Base-by-base conservation (phyloP, 305 asterid species). In the Caryopteris hybrid region DNA sequence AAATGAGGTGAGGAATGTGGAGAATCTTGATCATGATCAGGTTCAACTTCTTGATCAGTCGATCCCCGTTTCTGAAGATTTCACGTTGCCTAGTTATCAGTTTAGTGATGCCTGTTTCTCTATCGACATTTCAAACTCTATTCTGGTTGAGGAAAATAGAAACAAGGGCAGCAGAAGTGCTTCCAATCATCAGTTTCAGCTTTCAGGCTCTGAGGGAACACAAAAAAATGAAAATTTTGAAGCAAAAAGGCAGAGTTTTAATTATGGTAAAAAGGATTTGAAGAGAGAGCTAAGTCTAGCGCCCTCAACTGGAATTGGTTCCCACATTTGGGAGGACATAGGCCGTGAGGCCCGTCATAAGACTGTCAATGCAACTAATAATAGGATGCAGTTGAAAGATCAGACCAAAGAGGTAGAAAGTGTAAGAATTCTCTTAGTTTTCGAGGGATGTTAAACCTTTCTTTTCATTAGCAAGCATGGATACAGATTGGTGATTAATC, bases 51-150 rank as follows among this genome's bases (percentile, higher is more conserved):
- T n/a, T 4, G 43, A 20, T 60, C 80, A 79, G 51, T 65, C 69
- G 6, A 61, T 10, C 14, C 7, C 52, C 39, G 23, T 66, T 13
- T 69, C 68, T n/a, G 84, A 65, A 17, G 66, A 63, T 54, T 65
- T 75, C 8, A 55, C 64, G 6, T 3, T 69, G 56, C 84, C 86
- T 20, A 81, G 88, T 29, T 68, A 66, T 29, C 84, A 85, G 41
- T 80, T 73, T 18, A 87, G 89, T 25, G 88, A 84, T 50, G 80
- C 84, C 0, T 85, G 81, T 43, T 88, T 85, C 52, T 88, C 95
- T 0, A 84, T 85, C 8, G 92, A 85, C 36, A 69, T 84, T 53
- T 64, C 86, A 25, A 79, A 74, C 20, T 70, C 84, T 59, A 68
- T 69, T 31, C 64, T 38, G 55, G 14, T 42, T 1, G 79, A 76